Evolutionary conservation across 2,329 filamentous ascomycete genomes (phyloP).

Genomic region (Coniella vitis): DNA sequence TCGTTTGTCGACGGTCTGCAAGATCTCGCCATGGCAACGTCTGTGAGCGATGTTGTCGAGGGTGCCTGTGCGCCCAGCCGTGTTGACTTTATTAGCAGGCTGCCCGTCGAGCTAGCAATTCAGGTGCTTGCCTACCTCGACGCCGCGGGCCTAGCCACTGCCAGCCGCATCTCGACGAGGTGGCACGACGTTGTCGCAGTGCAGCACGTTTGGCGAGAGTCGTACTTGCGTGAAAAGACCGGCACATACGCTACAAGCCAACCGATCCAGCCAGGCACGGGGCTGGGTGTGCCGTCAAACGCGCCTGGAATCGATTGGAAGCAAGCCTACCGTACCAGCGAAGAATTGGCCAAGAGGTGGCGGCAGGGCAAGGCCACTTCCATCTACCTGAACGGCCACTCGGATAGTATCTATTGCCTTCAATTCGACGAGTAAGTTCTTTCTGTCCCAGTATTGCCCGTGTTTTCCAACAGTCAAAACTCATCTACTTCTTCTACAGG

Average conservation of each 20-base stretch:
- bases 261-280: slow-evolving; percentile 44
- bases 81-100: slow-evolving; percentile 49
- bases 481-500: slow-evolving; percentile 32
- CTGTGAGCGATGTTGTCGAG: slow-evolving; percentile 24
- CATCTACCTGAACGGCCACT: slow-evolving; percentile 87
- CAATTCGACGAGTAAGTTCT: slow-evolving; percentile 85
- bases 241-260: slow-evolving; percentile 51
- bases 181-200: slow-evolving; percentile 45
- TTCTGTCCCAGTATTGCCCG: not conserved
- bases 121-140: slow-evolving; percentile 53
- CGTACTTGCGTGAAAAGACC: slow-evolving; percentile 55
- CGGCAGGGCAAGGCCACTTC: slow-evolving; percentile 68
- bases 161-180: slow-evolving; percentile 40
- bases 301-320: slow-evolving; percentile 72
- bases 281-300: slow-evolving; percentile 49
- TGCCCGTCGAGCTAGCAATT: slow-evolving; percentile 53
- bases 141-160: slow-evolving; percentile 41
- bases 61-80: slow-evolving; percentile 31
- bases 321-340: slow-evolving; percentile 71
- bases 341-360: slow-evolving; percentile 74
- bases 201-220: slow-evolving; percentile 57
- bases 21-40: slow-evolving; percentile 13
- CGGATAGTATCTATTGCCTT: slow-evolving; percentile 93
- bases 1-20: slow-evolving; percentile 26
- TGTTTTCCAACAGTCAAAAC: not conserved